Conservation (phyloP, 768 basidiomycete genomes). For the Suillus bovinus region DNA sequence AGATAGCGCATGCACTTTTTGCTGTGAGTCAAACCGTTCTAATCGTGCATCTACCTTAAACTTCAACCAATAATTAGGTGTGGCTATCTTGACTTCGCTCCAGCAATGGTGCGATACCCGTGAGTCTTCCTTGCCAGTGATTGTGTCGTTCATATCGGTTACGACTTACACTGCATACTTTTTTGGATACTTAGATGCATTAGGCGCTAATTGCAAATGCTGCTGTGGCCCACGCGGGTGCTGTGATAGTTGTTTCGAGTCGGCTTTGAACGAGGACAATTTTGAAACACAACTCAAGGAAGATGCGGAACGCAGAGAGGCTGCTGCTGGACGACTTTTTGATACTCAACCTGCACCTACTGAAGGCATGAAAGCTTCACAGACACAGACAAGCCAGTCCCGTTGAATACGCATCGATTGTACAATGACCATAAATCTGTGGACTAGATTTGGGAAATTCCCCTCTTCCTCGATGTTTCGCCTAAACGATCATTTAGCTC, state of each 20-base stretch:
- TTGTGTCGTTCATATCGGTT: neutral
- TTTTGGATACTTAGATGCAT: constrained; percentile 2
- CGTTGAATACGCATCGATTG: too few species aligned
- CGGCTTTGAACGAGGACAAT: constrained; percentile 6
- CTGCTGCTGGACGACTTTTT: constrained; percentile 13
- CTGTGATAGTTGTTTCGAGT: constrained; percentile 8
- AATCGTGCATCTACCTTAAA: neutral
- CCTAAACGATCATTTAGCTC: neutral
- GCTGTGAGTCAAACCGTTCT: neutral
- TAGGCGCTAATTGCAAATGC: neutral
- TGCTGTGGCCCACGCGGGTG: constrained; percentile 19
- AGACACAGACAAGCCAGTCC: neutral
- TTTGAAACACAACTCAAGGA: constrained; percentile 6
- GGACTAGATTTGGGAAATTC: neutral
- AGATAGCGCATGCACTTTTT: neutral
- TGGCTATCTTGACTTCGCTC: neutral
- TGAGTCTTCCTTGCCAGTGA: neutral
- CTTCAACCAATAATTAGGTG: neutral
- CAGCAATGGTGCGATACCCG: neutral
- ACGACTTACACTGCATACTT: neutral
- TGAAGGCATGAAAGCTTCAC: constrained; percentile 17
- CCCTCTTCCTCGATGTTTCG: neutral
- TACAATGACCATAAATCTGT: neutral
- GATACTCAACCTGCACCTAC: constrained; percentile 26
- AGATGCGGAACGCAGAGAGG: constrained; percentile 8